Base-by-base conservation (phyloP, 805 yeast species). In the Pachysolen tannophilus region DNA sequence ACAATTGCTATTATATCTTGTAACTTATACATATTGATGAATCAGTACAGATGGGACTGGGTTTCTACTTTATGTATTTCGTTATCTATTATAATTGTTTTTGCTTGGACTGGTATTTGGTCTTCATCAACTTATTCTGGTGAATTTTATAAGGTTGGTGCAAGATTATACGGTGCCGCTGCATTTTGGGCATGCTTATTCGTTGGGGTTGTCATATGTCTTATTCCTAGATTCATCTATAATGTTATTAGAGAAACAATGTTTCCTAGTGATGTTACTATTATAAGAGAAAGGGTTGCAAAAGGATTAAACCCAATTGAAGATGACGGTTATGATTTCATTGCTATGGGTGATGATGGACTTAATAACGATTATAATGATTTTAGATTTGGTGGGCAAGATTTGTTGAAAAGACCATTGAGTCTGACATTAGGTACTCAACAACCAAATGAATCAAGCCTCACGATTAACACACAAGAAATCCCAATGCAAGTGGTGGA, bases 21-120 rank as follows among this genome's bases (percentile, higher is more conserved):
- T 56, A 73, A 84, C 57, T 40, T 75, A 13, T 81, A 76, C 55
- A 78, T 84, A 21, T 48, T 82, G 45, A 53, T 78, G 40, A 80
- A 76, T 48, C 88, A 81, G 58, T 67, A 66, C 42, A 60, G 87
- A 43, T 84, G 94, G 94, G 94, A 83, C 56, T 76, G 82, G 78
- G 50, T 83, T 17, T 65, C 82, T 14, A 34, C 69, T 19, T 49
- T 75, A 17, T 67, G 80, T 41, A 59, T 63, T 38, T 58, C 67
- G 1, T 49, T 84, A 30, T 77, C 86, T 10, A 65, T 67, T 35
- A 51, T 78, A 41, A 44, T 82, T 28, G 64, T 82, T 13, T 80
- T 69, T 46, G 71, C 76, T 50, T 83, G 94, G 94, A 73, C 84
- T 4, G 88, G 90, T n/a, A 72, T 77, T 16, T 83, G 88, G 80